Base-by-base conservation (phyloP, 495 filamentous ascomycete species). In the Penicillium ochrochloron region DNA sequence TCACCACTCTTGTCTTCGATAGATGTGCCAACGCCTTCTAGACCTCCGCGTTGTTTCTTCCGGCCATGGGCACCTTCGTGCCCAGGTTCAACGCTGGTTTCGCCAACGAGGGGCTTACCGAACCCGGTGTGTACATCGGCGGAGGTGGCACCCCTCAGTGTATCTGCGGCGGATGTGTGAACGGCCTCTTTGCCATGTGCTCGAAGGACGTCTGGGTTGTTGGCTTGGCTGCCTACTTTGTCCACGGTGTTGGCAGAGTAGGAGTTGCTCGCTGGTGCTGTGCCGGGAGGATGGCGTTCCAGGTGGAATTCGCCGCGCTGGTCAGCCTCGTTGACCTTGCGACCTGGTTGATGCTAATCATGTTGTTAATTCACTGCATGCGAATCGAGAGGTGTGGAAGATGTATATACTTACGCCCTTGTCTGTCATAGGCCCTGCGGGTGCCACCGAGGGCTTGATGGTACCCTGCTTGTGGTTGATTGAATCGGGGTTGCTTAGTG, bases 331-430 rank as follows among this genome's bases (percentile, higher is more conserved):
- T 75, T 77, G 55, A 85, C 81, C 61, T 85, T 80, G 39, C 80
- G 73, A 65, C 92, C 92, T 19, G 83, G 84, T 73, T 89, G 78
- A 73, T 94, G 90, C 89, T 91, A 71, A 35, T 56, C 23, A 53
- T 59, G 17, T 27, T 53, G 61, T 73, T 61, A 64, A 62, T 27
- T 46, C 2, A 1, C 11, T 41, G 9, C 15, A 3, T 7, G 51
- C 23, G 5, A 5, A 14, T 44, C 7, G 15, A 33, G 12, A 25
- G 15, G 12, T 9, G 4, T 27, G 25, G 4, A n/a, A 35, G 9
- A 25, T 25, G 10, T 19, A 15, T 25, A 14, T 14, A 76, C 82
- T 67, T 84, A 90, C 86, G 4, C 88, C 85, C 46, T 80, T 75
- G 29, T 78, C 84, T 7, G 77, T 81, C 25, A 84, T 59, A 8